A percentile compares a stretch with the other conserved stretches of the same genome.
Evolutionary conservation across 2,329 filamentous ascomycete species (phyloP).

Genomic region (Aspergillaceae sp.): DNA sequence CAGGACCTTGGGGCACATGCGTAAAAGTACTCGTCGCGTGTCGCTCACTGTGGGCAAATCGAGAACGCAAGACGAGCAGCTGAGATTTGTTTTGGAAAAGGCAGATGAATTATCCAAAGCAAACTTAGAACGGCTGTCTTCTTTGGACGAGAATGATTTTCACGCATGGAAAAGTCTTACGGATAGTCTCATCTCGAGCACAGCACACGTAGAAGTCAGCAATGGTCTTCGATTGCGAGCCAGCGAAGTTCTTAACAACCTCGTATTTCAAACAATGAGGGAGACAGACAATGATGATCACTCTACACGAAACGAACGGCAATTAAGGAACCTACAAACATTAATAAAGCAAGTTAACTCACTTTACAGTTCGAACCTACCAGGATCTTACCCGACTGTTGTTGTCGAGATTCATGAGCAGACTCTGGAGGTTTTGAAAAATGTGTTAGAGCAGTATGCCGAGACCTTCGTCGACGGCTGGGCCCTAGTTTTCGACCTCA

Average conservation of each 20-base stretch:
- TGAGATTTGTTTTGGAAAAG: constrained; percentile 58
- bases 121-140: constrained; percentile 66
- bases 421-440: constrained; percentile 69
- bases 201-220: constrained; percentile 29
- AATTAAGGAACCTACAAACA: constrained; percentile 62
- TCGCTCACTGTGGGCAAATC: constrained; percentile 34
- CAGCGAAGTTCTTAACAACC: constrained; percentile 51
- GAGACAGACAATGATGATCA: constrained; percentile 30
- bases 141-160: constrained; percentile 50
- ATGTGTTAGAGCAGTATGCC: constrained; percentile 77
- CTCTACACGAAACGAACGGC: constrained; percentile 52
- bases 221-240: constrained; percentile 41
- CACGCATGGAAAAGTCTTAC: constrained; percentile 70
- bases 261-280: constrained; percentile 37
- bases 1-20: constrained; percentile 21
- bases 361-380: constrained; percentile 48
- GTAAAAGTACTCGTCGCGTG: constrained; percentile 32
- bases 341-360: constrained; percentile 54
- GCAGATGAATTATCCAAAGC: constrained; percentile 63
- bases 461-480: constrained; percentile 76
- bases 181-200: constrained; percentile 43
- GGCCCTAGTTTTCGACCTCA: constrained; percentile 76
- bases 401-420: constrained; percentile 75
- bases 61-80: constrained; percentile 36
- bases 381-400: constrained; percentile 52